These are phyloP conservation scores for Tetrahymena thermophila DNA, from an alignment of 73 alveolate species.

Conservation along the genomic window DNA sequence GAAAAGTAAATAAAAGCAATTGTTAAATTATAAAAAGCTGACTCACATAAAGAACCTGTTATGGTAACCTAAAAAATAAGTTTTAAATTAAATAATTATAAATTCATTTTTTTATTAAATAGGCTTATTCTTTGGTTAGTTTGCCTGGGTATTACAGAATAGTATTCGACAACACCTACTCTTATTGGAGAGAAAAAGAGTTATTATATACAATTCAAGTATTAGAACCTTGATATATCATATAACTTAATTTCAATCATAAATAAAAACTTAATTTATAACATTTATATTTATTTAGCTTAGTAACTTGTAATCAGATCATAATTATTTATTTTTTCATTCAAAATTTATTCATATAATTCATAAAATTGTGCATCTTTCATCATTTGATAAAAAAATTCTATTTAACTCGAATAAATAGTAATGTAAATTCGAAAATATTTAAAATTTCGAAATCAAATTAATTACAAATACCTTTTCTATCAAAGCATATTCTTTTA, in stretches of 20 bases:
- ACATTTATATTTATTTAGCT: no score
- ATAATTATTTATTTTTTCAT: no score
- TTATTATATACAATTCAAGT: constrained; percentile 21
- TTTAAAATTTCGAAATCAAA: no score
- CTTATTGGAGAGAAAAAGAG: constrained; percentile 24
- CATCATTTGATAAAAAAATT: no score
- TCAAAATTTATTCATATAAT: background rate
- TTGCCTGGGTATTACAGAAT: constrained; percentile 33
- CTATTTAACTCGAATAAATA: no score
- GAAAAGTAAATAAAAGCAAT: constrained; percentile 12
- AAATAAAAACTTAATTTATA: no score
- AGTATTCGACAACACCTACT: constrained; percentile 34
- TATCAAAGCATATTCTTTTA: no score
- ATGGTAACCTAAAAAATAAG: background rate
- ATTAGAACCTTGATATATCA: constrained; percentile 1
- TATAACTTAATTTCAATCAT: background rate
- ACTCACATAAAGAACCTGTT: constrained; percentile 29
- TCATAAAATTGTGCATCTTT: no score
- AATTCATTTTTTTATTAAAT: background rate
- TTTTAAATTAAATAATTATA: background rate
- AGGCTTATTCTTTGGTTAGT: constrained; percentile 17
- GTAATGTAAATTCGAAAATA: no score
- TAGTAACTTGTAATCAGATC: background rate
- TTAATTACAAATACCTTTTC: no score
- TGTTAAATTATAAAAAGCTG: constrained; percentile 17